Evolutionary conservation across 495 filamentous ascomycete genomes (phyloP).

Genomic region (Podospora australis): DNA sequence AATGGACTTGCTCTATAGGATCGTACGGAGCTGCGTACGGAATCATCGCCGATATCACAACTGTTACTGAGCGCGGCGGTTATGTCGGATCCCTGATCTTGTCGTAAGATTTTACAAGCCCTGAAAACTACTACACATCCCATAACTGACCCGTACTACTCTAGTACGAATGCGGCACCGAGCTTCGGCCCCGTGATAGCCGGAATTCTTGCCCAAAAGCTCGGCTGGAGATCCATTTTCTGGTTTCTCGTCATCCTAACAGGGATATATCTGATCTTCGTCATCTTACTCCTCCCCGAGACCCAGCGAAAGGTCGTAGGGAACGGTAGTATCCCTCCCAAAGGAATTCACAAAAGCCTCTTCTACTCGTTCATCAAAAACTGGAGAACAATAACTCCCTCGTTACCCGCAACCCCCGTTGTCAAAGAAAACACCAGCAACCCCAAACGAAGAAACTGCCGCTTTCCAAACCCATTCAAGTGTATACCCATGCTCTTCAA

Average conservation of each 20-base stretch:
- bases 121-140: not conserved
- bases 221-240: conserved; percentile 64
- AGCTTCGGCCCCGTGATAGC: conserved; percentile 39
- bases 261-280: conserved; percentile 33
- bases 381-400: not conserved
- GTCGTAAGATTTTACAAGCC: not conserved
- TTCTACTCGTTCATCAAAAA: not conserved
- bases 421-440: not conserved
- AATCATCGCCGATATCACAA: conserved; percentile 43
- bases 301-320: conserved; percentile 60
- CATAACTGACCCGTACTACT: not conserved
- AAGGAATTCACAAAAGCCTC: conserved; percentile 27
- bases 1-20: no score
- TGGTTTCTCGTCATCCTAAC: conserved; percentile 57
- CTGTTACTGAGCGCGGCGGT: conserved; percentile 39
- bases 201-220: conserved; percentile 50
- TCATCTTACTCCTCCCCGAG: conserved; percentile 51
- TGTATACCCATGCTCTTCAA: conserved; percentile 7
- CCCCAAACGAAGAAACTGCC: not conserved
- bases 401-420: no score
- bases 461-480: conserved; percentile 4
- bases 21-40: conserved; percentile 36
- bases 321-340: conserved; percentile 44
- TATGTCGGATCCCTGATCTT: conserved; percentile 32
- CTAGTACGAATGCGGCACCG: conserved; percentile 10